Conservation (phyloP, 169 alveolate species). For the Plasmodium cynomolgi region DNA sequence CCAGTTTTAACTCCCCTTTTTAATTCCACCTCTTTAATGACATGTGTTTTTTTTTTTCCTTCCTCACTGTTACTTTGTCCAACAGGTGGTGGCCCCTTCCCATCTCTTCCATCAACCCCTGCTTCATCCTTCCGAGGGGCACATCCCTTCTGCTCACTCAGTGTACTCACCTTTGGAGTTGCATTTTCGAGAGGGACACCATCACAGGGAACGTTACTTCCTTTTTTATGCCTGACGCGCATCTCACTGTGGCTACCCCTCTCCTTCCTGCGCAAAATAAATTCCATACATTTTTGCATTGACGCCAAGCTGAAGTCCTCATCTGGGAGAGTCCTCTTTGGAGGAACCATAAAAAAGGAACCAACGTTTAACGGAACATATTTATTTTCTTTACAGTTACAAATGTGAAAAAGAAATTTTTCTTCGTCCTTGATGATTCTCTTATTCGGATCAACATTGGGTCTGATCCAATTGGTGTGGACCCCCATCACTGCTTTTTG, state of each 20-base stretch:
- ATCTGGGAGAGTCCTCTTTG: neutral
- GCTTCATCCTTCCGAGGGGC: too few relatives aligned
- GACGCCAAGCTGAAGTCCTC: slow-evolving; percentile 12
- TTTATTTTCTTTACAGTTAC: slow-evolving; percentile 29
- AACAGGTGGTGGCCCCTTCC: neutral
- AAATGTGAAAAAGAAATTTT: slow-evolving; percentile 6
- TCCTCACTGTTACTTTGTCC: neutral
- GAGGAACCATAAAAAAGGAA: slow-evolving; percentile 1
- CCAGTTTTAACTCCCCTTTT: neutral
- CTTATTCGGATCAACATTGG: neutral
- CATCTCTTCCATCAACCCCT: too few relatives aligned
- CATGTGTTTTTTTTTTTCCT: neutral
- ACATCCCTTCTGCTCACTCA: neutral
- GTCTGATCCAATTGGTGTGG: neutral
- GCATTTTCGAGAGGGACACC: neutral
- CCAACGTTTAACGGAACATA: slow-evolving; percentile 42
- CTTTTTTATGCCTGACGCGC: neutral
- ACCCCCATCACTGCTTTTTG: neutral
- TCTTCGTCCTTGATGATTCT: neutral
- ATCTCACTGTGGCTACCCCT: neutral
- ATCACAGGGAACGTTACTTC: neutral
- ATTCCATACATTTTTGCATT: slow-evolving; percentile 28
- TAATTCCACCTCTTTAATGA: neutral
- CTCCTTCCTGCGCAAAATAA: slow-evolving; percentile 9
- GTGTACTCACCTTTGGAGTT: neutral